Evolutionary conservation across 345 rosid genomes (phyloP).

Genomic region (Hibiscus trionum): DNA sequence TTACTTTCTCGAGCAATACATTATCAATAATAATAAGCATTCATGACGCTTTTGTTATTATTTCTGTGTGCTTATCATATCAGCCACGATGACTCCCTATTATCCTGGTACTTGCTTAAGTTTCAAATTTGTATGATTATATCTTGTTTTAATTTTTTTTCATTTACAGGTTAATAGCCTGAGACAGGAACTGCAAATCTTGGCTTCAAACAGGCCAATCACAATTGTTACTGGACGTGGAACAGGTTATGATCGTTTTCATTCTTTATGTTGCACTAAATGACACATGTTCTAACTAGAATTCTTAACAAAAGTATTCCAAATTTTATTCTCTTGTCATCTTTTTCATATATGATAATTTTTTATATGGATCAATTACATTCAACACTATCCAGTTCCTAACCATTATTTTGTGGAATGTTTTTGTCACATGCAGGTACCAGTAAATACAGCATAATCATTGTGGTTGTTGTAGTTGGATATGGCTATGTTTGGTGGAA

Average conservation of each 20-base stretch:
- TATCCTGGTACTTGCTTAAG: not conserved
- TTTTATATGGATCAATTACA: not conserved
- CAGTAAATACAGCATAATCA: conserved; percentile 36
- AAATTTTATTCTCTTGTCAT: not conserved
- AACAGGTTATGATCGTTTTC: conserved; percentile 37
- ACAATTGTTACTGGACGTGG: conserved; percentile 64
- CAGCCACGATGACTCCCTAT: not conserved
- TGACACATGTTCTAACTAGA: not conserved
- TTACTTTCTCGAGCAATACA: not conserved
- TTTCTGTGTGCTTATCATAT: not conserved
- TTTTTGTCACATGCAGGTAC: conserved; percentile 37
- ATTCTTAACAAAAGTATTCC: not conserved
- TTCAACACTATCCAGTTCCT: not conserved
- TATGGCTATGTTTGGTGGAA: conserved; percentile 81
- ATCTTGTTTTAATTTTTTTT: conserved; percentile 8
- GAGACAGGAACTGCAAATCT: conserved; percentile 56
- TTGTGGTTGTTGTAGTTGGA: conserved; percentile 51
- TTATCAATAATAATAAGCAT: not conserved
- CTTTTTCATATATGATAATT: not conserved
- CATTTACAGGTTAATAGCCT: conserved; percentile 59
- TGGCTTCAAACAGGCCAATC: conserved; percentile 52
- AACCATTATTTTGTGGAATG: conserved; percentile 8
- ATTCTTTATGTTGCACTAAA: not conserved
- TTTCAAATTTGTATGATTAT: conserved; percentile 2
- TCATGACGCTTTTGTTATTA: not conserved